Percentiles rank a stretch among this genome's conserved stretches.
These are phyloP conservation scores for Myxozyma nipponensis DNA, from an alignment of 805 yeast genomes.

Conservation along the genomic window DNA sequence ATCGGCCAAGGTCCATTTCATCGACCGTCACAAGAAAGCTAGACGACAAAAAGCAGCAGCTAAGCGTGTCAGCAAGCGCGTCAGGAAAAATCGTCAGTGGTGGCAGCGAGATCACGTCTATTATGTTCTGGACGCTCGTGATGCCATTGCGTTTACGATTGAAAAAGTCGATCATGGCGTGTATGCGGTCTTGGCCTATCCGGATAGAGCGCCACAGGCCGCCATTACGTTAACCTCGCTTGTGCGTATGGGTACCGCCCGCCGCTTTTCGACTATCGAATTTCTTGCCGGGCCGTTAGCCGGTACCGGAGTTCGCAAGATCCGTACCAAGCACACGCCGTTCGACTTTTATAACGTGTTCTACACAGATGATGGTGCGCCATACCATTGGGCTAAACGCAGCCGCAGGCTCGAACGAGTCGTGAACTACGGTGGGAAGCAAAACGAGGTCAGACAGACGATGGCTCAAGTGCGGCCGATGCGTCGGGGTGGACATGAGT, in stretches of 20 bases:
- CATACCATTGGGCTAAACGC: constrained; percentile 54
- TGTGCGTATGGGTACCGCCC: neutral
- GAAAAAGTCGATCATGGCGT: constrained; percentile 14
- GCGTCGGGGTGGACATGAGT: constrained; percentile 59
- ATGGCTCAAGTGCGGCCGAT: constrained; percentile 54
- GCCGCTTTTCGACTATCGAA: constrained; percentile 2
- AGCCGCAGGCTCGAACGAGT: constrained; percentile 51
- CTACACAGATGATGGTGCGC: constrained; percentile 50
- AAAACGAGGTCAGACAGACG: constrained; percentile 51
- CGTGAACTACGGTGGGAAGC: constrained; percentile 53
- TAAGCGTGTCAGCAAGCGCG: neutral
- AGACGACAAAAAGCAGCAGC: neutral
- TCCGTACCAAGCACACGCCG: constrained; percentile 12
- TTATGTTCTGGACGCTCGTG: constrained; percentile 7
- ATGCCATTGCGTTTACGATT: constrained; percentile 15
- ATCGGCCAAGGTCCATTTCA: neutral
- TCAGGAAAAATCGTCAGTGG: constrained; percentile 4
- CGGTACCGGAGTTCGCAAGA: constrained; percentile 9
- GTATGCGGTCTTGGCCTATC: constrained; percentile 19
- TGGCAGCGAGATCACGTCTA: constrained; percentile 25
- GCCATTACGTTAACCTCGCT: constrained; percentile 15
- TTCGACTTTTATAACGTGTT: constrained; percentile 47
- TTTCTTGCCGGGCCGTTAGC: neutral
- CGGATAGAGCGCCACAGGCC: constrained; percentile 17
- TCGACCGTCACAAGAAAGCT: neutral